Conservation (phyloP, 2,329 filamentous ascomycete genomes). For the Alternaria panax region DNA sequence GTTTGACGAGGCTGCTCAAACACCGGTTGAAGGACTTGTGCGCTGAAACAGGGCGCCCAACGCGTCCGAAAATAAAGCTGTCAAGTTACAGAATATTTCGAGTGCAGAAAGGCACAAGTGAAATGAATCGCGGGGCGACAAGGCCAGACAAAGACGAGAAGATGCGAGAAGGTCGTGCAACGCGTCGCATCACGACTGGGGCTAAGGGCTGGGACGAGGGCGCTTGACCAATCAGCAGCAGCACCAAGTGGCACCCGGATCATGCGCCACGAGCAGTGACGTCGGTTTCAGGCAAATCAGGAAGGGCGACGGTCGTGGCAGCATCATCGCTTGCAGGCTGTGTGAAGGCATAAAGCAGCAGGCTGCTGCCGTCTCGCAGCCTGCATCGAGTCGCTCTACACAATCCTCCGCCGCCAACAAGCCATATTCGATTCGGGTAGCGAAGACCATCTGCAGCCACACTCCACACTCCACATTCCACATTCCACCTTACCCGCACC, state of each 20-base stretch:
- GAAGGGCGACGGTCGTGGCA: slow-evolving; percentile 21
- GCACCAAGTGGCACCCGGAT: slow-evolving; percentile 5
- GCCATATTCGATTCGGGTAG: background rate
- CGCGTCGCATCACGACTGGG: slow-evolving; percentile 18
- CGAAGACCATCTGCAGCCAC: slow-evolving; percentile 6
- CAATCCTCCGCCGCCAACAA: background rate
- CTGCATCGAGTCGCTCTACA: background rate
- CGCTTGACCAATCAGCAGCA: slow-evolving; percentile 21
- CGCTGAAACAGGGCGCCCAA: slow-evolving; percentile 5
- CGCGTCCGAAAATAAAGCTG: slow-evolving; percentile 7
- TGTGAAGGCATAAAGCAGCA: slow-evolving; percentile 26
- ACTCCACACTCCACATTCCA: no score
- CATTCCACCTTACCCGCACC: slow-evolving; percentile 6
- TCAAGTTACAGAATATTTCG: slow-evolving; percentile 3
- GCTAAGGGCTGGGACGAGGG: background rate
- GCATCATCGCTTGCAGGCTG: slow-evolving; percentile 26
- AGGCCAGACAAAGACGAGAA: slow-evolving; percentile 6
- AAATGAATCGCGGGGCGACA: background rate
- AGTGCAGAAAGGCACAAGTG: slow-evolving; percentile 2
- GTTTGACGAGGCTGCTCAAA: slow-evolving; percentile 6
- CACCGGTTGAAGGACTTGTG: slow-evolving; percentile 3
- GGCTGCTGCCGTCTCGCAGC: slow-evolving; percentile 3
- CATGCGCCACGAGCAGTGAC: slow-evolving; percentile 28
- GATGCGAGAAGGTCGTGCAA: slow-evolving; percentile 14
- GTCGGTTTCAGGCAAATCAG: slow-evolving; percentile 13